Base-by-base conservation (phyloP, 2,329 filamentous ascomycete species). In the Dothistroma pini region DNA sequence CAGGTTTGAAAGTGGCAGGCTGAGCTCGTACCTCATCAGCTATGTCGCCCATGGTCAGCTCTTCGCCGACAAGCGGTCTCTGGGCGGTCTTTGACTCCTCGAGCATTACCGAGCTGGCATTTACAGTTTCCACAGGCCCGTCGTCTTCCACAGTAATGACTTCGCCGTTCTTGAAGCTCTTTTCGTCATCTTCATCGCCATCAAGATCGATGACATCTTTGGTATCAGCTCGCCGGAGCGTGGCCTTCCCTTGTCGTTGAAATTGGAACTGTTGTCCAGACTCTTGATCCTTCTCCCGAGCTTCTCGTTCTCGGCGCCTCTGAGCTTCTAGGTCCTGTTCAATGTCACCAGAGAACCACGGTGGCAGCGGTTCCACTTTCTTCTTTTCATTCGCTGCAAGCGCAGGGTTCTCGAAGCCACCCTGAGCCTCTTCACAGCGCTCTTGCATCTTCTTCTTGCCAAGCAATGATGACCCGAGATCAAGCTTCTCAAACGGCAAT, bases 401-500 rank as follows among this genome's bases (percentile, higher is more conserved):
- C 10, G 74, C 71, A 3, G 81, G 80, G 65, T 79, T 84, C 58
- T 88, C 83, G 68, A 92, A 91, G 0, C 88, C 89, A 22, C 88
- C 88, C 41, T 84, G 83, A 62, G 79, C 74, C 6, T 84, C 82
- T 56, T 83, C 79, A 60, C 83, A 77, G 56, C 78, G 77, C 66
- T 75, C 80, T 69, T 79, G 79, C 78, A 77, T 81, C 68, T 79
- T 84, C 74, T 79, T 83, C 73, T 77, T 82, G 31, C 77, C 79
- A 14, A 78, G 73, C 11, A 79, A 75, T 38, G 84, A 87, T 56
- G 84, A 87, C 50, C 89, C 86, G 1, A 96, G 81, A 71, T 91
- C 83, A 7, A 88, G 77, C 55, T 83, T 93, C 68, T 96, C 92
- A 70, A 99, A 99, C 0, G 95, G 95, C 5, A 99, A 76, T 0